Evolutionary conservation across 495 filamentous ascomycete genomes (phyloP), one percentile per base, ranked within the genome.

Genomic region (Aspergillus cavernicola): DNA sequence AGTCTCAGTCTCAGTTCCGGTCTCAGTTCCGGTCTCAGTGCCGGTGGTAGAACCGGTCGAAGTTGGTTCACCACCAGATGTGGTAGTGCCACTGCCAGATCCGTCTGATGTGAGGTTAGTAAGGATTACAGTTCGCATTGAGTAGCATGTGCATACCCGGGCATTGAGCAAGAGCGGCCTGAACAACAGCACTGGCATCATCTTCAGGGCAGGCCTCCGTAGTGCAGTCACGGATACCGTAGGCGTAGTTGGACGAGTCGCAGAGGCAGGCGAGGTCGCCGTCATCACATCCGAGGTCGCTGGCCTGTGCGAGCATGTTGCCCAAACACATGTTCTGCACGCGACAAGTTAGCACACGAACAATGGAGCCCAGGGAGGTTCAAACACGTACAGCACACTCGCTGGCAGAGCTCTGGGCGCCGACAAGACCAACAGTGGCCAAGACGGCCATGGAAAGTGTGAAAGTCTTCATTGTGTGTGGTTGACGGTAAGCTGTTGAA

Each of bases 161-260:
- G 67, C 68, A 71, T 50, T 65, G 45, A 24, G 62, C 66, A 44
- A 67, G 55, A 47, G 71, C 77, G 66, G 61, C 59, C 11, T 61
- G 22, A 28, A 75, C 40, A 11, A 72, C 71, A 51, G 66, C 66
- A 20, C 52, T 54, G 10, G 70, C 62, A 47, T 78, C 72, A 51
- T 73, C 72, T 13, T 67, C 61, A 12, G 69, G 66, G 75, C 90
- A 95, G 44, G 80, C 76, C 69, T 86, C 66, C 50, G 72, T 66
- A 45, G 87, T 80, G 78, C 90, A 95, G 72, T 95, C 90, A 41
- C 81, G 85, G 53, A 95, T 75, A 63, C 90, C 90, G 62, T 82
- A 87, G 53, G 68, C 66, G 69, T 90, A 95, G 78, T 89, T 62
- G 32, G 60, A 42, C 53, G 80, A 80, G 35, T 71, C 75, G 81